Percentiles rank a stretch among this genome's conserved stretches.
Conservation (phyloP, 306 rosid species). For the Prunus armeniaca region DNA sequence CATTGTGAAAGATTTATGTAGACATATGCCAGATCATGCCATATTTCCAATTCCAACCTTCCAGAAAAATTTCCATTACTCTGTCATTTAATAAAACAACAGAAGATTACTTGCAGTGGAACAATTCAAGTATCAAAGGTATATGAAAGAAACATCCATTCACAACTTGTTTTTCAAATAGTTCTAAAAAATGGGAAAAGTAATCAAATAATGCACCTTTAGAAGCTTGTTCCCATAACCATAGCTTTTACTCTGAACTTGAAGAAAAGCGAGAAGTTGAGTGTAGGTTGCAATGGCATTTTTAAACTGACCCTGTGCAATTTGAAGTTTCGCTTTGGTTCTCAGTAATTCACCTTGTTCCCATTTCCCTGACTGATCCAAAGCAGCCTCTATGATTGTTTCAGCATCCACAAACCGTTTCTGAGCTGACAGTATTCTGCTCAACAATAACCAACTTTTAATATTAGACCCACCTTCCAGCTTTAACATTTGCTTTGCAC, state of each 20-base stretch:
- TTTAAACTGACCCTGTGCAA: slow-evolving; percentile 65
- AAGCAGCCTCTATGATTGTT: slow-evolving; percentile 64
- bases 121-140: not conserved
- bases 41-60: slow-evolving; percentile 72
- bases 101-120: not conserved
- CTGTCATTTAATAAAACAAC: slow-evolving; percentile 38
- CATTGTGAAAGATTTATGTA: slow-evolving; percentile 67
- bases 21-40: slow-evolving; percentile 79
- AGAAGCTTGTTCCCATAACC: slow-evolving; percentile 45
- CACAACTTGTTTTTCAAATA: not conserved
- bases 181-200: not conserved
- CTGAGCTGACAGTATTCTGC: slow-evolving; percentile 78
- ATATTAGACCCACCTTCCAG: slow-evolving; percentile 66
- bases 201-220: slow-evolving; percentile 45
- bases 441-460: slow-evolving; percentile 74
- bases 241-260: slow-evolving; percentile 70
- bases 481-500: slow-evolving; percentile 54
- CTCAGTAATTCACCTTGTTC: slow-evolving; percentile 78
- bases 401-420: slow-evolving; percentile 68
- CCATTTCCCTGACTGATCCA: slow-evolving; percentile 90
- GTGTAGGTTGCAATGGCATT: slow-evolving; percentile 64
- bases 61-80: slow-evolving; percentile 39
- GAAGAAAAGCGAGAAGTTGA: slow-evolving; percentile 76
- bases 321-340: slow-evolving; percentile 82
- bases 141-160: not conserved